Evolutionary conservation across 1,284 basidiomycete genomes (phyloP), one percentile per base, ranked within the genome.

Genomic region (Athelia sp.): DNA sequence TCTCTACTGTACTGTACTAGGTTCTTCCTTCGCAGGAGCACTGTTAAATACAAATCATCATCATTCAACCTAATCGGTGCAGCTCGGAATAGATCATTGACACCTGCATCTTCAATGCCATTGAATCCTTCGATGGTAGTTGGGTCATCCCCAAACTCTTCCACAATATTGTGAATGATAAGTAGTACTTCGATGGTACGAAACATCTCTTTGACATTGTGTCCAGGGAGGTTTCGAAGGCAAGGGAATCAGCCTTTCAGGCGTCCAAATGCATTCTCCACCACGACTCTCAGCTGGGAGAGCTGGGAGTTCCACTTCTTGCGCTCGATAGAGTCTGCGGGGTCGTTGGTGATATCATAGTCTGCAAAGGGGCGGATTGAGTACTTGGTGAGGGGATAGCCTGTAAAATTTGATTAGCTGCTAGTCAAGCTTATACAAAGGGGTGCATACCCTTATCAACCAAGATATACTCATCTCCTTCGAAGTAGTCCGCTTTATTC

Each of bases 191-290:
- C 55, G 49, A 60, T 51, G 3, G 47, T 21, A 2, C 29, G 17
- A 34, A 50, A 56, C n/a, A 58, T 50, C 3, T 36, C 18, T 14
- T 31, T n/a, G 4, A 60, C 44, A 46, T 58, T 31, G 15, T 40
- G 36, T 10, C 54, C 56, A 18, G 54, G 52, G 19, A 60, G 38
- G 14, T n/a, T 21, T 21, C 52, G 52, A 9, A 58, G 54, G 15
- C 35, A 26, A 11, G 57, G 57, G 38, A 60, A 60, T 8, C 54
- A 52, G 0, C 58, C 58, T 35, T 60, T 60, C 13, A 60, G 51
- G n/a, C 35, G 40, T 9, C 58, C 57, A 43, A 60, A 57, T 19
- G 54, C 51, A 45, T 60, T 56, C 44, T 60, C 58, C 17, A 59
- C 51, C 21, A 23, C 31, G 15, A 59, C 53, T 13, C 54, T 47